Percentiles rank a stretch among this genome's conserved stretches.
Conservation (phyloP, 805 yeast genomes). For the Wickerhamiella brachini region DNA sequence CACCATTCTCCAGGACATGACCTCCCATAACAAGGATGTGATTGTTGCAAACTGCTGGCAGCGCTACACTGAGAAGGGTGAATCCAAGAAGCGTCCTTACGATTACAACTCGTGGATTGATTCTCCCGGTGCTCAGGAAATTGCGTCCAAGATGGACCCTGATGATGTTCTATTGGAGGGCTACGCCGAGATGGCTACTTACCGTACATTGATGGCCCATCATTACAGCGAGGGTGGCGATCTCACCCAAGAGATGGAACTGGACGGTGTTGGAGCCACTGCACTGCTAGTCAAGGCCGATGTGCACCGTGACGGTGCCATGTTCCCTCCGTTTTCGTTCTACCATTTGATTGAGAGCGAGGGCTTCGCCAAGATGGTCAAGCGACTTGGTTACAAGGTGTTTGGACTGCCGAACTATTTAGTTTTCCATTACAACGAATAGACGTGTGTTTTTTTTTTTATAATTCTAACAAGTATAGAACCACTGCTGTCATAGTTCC, state of each 20-base stretch:
- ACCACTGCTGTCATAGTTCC: too few species aligned
- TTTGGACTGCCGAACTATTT: conserved; percentile 89
- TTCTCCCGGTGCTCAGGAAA: conserved; percentile 57
- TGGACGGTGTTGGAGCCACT: conserved; percentile 98
- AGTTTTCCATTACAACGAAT: conserved; percentile 82
- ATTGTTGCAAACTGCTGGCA: conserved; percentile 90
- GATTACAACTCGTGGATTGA: conserved; percentile 87
- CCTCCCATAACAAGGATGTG: conserved; percentile 72
- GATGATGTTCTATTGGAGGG: conserved; percentile 95
- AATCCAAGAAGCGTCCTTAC: conserved; percentile 64
- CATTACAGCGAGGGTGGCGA: conserved; percentile 58
- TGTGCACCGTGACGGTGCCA: conserved; percentile 97
- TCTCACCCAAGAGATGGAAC: conserved; percentile 53
- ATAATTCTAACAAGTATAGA: conserved; percentile 1
- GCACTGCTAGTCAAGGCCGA: conserved; percentile 92
- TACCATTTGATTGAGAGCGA: conserved; percentile 94
- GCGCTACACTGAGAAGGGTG: conserved; percentile 49
- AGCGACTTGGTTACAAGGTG: conserved; percentile 80
- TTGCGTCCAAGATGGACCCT: conserved; percentile 60
- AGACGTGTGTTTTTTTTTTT: not conserved
- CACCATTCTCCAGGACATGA: conserved; percentile 74
- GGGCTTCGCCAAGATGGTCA: conserved; percentile 94
- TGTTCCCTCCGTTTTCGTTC: conserved; percentile 98
- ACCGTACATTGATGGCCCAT: conserved; percentile 88
- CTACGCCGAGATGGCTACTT: conserved; percentile 83